Conservation (phyloP, 139 green algal species). For the Tetradesmus lagerheimii region DNA sequence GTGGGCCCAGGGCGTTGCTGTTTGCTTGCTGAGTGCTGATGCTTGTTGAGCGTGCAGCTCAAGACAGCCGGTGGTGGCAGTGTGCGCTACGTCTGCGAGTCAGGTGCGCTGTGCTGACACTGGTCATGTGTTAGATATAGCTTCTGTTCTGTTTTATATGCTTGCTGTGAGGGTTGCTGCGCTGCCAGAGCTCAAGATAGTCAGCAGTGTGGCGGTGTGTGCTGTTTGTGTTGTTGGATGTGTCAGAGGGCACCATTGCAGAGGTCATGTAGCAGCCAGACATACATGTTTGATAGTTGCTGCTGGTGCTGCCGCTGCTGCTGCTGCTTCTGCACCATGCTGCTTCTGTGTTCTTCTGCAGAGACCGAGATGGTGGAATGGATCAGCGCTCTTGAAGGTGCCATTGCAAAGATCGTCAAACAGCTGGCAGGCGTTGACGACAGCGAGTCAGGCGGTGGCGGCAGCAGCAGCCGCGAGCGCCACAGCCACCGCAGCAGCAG, state of each 20-base stretch:
- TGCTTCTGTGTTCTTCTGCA: slow-evolving; percentile 5
- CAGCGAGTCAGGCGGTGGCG: neutral
- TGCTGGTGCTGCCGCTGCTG: neutral
- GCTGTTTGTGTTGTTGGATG: too few species aligned
- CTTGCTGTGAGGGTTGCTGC: too few species aligned
- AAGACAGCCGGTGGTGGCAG: slow-evolving; percentile 75
- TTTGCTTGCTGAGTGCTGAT: neutral
- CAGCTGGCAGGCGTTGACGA: slow-evolving; percentile 81
- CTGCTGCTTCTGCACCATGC: neutral
- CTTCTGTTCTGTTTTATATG: too few species aligned
- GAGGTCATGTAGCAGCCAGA: too few species aligned
- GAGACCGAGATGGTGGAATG: slow-evolving; percentile 94
- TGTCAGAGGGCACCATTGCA: too few species aligned
- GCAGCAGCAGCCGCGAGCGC: neutral
- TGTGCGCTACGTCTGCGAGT: slow-evolving; percentile 85
- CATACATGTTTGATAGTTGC: too few species aligned
- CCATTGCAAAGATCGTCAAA: slow-evolving; percentile 75
- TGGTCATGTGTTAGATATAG: too few species aligned
- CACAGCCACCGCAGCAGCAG: slow-evolving; percentile 24
- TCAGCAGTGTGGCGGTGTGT: too few species aligned
- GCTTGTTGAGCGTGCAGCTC: slow-evolving; percentile 67
- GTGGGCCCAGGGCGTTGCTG: too few species aligned
- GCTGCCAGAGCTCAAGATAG: too few species aligned
- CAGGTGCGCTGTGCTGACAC: neutral
- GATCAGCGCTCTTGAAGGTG: slow-evolving; percentile 85